A percentile compares a stretch with the other conserved stretches of the same genome.
Conservation (phyloP, 2,329 filamentous ascomycete species). For the Cytospora leucostoma region DNA sequence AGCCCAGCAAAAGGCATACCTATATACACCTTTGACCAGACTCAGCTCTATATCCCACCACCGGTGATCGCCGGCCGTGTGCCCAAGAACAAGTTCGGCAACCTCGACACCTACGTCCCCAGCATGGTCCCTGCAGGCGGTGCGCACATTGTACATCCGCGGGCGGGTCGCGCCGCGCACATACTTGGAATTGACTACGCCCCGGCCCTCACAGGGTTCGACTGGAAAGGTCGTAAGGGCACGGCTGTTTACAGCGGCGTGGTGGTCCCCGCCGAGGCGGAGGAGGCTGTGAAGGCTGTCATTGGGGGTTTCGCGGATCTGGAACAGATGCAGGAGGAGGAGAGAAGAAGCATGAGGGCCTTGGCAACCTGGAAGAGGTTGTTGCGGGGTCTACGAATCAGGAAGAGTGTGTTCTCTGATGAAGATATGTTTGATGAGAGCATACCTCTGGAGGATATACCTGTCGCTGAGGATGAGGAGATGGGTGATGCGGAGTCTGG, state of each 20-base stretch:
- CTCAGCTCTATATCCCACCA: constrained; percentile 72
- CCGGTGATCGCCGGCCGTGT: constrained; percentile 74
- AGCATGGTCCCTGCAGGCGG: constrained; percentile 88
- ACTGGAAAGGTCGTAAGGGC: constrained; percentile 82
- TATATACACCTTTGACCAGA: constrained; percentile 64
- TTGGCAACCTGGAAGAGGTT: constrained; percentile 75
- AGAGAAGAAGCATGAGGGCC: constrained; percentile 62
- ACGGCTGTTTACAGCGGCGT: constrained; percentile 80
- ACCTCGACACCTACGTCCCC: constrained; percentile 89
- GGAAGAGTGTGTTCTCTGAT: constrained; percentile 63
- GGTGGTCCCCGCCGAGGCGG: constrained; percentile 71
- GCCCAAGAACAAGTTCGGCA: constrained; percentile 90
- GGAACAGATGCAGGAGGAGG: constrained; percentile 62
- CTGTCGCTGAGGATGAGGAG: constrained; percentile 47
- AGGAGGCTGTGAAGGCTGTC: constrained; percentile 70
- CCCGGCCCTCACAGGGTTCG: constrained; percentile 86
- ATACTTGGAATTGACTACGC: constrained; percentile 82
- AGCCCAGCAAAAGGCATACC: constrained; percentile 52
- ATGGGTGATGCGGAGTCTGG: constrained; percentile 39
- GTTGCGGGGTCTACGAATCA: constrained; percentile 73
- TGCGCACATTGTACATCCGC: constrained; percentile 64
- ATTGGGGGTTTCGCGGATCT: constrained; percentile 69
- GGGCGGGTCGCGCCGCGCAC: constrained; percentile 71
- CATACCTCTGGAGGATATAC: constrained; percentile 14
- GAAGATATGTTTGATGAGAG: constrained; percentile 31